A percentile compares a stretch with the other conserved stretches of the same genome.
Conservation (phyloP, 371 early-diverging fungal species). For the Capniomyces stellatus region DNA sequence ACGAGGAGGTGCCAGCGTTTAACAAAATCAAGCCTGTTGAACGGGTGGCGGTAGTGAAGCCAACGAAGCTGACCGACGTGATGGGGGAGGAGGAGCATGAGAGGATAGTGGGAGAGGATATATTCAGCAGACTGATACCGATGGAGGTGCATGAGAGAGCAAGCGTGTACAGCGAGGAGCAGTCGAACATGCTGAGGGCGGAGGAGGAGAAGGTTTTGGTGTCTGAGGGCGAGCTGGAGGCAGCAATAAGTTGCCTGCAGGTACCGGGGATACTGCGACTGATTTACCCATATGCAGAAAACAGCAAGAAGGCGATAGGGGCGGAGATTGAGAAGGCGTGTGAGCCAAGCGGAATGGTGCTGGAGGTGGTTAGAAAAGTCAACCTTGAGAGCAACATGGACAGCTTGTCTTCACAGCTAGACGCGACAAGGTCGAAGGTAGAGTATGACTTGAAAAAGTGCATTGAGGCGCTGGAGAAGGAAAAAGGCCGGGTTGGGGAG, state of each 20-base stretch:
- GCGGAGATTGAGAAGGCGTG: slow-evolving; percentile 32
- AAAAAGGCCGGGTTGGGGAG: slow-evolving; percentile 6
- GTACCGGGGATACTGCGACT: slow-evolving; percentile 55
- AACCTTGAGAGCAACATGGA: slow-evolving; percentile 19
- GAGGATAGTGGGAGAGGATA: slow-evolving; percentile 58
- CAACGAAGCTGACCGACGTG: slow-evolving; percentile 11
- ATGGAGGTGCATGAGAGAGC: slow-evolving; percentile 80
- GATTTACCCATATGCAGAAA: slow-evolving; percentile 27
- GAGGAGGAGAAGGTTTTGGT: slow-evolving; percentile 55
- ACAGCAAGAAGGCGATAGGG: slow-evolving; percentile 5
- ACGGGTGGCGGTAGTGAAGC: slow-evolving; percentile 8
- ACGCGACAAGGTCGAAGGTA: slow-evolving; percentile 41
- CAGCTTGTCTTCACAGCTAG: slow-evolving; percentile 15
- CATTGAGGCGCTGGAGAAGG: slow-evolving; percentile 12
- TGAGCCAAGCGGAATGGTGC: slow-evolving; percentile 38
- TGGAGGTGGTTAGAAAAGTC: slow-evolving; percentile 40
- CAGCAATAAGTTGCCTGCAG: slow-evolving; percentile 68
- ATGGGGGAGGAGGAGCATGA: slow-evolving; percentile 36
- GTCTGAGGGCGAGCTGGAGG: slow-evolving; percentile 72
- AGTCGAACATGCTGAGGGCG: slow-evolving; percentile 68
- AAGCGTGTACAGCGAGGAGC: slow-evolving; percentile 85
- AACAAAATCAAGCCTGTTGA: slow-evolving; percentile 64
- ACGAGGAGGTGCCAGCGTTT: slow-evolving; percentile 65
- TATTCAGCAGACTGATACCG: slow-evolving; percentile 75
- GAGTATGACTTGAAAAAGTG: slow-evolving; percentile 26